Evolutionary conservation across 768 basidiomycete species (phyloP), one percentile per base, ranked within the genome.

Genomic region (Boletus sp.): DNA sequence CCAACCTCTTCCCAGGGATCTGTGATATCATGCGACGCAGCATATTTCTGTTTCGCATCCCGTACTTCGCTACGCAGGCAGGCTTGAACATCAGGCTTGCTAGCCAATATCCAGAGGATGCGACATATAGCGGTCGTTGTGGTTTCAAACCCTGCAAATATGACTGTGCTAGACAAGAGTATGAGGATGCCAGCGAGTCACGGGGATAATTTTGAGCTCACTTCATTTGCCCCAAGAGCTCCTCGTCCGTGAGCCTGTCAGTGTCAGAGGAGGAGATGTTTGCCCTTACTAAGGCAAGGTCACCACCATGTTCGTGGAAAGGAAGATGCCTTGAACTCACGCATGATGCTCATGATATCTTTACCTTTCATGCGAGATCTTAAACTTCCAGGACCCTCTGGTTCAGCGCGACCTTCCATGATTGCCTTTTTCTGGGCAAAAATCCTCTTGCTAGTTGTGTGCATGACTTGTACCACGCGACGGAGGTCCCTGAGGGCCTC

Each of bases 261-360:
- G 57, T 52, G 32, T 66, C 68, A n/a, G 62, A 59, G 11, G 71
- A 66, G 2, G 65, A 60, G 39, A 55, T 29, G 55, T 77, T 77
- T 29, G 74, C 75, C 30, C 52, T 64, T 47, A 77, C 76, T 77
- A 39, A 14, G 20, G 44, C 5, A 51, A 36, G 6, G 15, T 59
- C 20, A 42, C 55, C 37, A 52, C 6, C 32, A 44, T 5, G 10
- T 35, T 40, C 4, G 46, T 24, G 41, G 47, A 45, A 33, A 24
- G 30, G 18, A 39, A 20, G 35, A n/a, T 11, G 17, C 1, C 0
- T 35, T 17, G 7, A 11, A 67, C 75, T 56, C 44, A 78, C 76
- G 33, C 67, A 77, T 71, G 58, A 78, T 71, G 55, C 64, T 74
- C 76, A 78, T 74, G 40, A 78, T 72, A 45, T 77, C 74, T 50